These are phyloP conservation scores for Mycena floridula DNA, from an alignment of 768 basidiomycete species.

Conservation along the genomic window DNA sequence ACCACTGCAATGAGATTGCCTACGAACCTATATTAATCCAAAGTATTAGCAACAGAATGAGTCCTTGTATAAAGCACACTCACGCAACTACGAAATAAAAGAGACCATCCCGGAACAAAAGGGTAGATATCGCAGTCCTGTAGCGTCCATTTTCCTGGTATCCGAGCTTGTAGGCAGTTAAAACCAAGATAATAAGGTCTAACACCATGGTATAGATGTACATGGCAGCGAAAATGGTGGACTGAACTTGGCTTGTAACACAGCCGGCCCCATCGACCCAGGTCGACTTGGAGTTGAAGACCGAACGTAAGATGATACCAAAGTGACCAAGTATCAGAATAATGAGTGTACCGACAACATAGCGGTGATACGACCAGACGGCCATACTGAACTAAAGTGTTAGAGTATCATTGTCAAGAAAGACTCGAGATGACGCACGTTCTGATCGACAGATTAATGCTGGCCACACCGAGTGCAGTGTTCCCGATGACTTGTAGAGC, in stretches of 20 bases:
- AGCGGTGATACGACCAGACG: constrained; percentile 31
- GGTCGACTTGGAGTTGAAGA: constrained; percentile 32
- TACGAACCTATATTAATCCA: too few relatives aligned
- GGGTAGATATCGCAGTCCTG: too few relatives aligned
- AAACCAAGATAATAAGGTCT: constrained; percentile 33
- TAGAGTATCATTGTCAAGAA: constrained; percentile 19
- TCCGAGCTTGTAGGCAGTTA: constrained; percentile 32
- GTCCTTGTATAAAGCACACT: too few relatives aligned
- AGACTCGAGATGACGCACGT: too few relatives aligned
- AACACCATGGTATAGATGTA: constrained; percentile 46
- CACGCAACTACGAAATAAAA: too few relatives aligned
- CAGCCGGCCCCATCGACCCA: constrained; percentile 31
- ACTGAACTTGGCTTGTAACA: constrained; percentile 33
- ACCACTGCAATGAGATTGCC: too few relatives aligned
- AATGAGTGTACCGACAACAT: constrained; percentile 23
- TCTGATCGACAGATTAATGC: too few relatives aligned
- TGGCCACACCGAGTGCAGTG: too few relatives aligned
- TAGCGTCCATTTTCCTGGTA: background rate
- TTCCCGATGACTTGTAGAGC: too few relatives aligned
- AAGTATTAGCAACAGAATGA: too few relatives aligned
- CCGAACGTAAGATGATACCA: constrained; percentile 32
- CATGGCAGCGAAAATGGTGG: constrained; percentile 36
- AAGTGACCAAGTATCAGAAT: constrained; percentile 34
- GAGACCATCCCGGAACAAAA: too few relatives aligned
- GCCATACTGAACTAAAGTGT: constrained; percentile 25